Evolutionary conservation across 192 early-diverging fungal genomes (phyloP).

Genomic region (Linnemannia hyalina): DNA sequence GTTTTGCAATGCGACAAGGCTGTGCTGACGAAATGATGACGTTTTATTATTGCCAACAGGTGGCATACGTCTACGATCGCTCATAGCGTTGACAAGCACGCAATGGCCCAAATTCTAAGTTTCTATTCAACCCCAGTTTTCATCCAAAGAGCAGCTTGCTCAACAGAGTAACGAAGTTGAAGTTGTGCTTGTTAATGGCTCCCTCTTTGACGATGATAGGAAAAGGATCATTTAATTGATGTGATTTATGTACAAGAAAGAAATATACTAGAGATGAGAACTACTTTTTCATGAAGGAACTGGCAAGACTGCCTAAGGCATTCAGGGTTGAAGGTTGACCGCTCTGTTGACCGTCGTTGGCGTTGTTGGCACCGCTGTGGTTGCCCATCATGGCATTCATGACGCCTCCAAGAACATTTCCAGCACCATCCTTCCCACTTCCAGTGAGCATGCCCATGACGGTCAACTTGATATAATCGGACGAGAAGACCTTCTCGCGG

Average conservation of each 20-base stretch:
- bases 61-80: too few relatives aligned
- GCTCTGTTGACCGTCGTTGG: not conserved
- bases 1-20: too few relatives aligned
- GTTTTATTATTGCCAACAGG: too few relatives aligned
- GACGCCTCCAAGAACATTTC: slow-evolving; percentile 14
- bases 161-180: not conserved
- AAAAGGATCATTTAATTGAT: not conserved
- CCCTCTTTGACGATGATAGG: not conserved
- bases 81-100: too few relatives aligned
- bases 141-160: too few relatives aligned
- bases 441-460: slow-evolving; percentile 36
- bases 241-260: not conserved
- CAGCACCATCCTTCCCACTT: slow-evolving; percentile 9
- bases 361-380: not conserved
- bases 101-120: too few relatives aligned
- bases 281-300: slow-evolving; percentile 31
- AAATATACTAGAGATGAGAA: not conserved
- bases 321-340: not conserved
- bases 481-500: slow-evolving; percentile 45
- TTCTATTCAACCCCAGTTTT: too few relatives aligned
- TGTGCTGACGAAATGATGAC: too few relatives aligned
- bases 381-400: slow-evolving; percentile 16
- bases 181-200: not conserved
- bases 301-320: slow-evolving; percentile 24
- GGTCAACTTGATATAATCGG: slow-evolving; percentile 43